Conservation (phyloP, 2,329 filamentous ascomycete species). For the Fusarium staphyleae region DNA sequence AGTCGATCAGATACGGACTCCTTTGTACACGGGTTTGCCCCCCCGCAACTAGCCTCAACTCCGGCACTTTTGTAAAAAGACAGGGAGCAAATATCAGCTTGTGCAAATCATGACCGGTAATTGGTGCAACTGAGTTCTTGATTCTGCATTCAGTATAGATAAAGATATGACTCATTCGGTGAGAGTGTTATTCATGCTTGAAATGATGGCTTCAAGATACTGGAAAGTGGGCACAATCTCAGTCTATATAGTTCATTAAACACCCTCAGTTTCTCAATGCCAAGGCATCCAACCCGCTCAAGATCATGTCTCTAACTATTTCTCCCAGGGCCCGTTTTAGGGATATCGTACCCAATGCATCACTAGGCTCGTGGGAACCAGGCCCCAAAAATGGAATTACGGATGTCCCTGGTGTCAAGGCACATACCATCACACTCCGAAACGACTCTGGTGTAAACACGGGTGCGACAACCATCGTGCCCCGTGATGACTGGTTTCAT, state of each 20-base stretch:
- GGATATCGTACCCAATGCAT: slow-evolving; percentile 50
- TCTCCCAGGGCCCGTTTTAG: slow-evolving; percentile 38
- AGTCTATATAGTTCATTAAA: not conserved
- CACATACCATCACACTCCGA: slow-evolving; percentile 51
- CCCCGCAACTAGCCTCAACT: too few relatives aligned
- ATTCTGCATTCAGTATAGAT: not conserved
- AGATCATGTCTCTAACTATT: not conserved
- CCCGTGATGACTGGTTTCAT: slow-evolving; percentile 45
- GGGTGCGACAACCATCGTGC: slow-evolving; percentile 55
- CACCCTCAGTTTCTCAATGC: not conserved
- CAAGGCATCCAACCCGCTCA: not conserved
- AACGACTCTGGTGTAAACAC: slow-evolving; percentile 49
- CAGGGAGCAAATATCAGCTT: too few relatives aligned
- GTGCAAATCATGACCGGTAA: too few relatives aligned
- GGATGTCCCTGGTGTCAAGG: slow-evolving; percentile 53
- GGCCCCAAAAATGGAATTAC: slow-evolving; percentile 56
- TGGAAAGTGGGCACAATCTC: not conserved
- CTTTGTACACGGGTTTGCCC: too few relatives aligned
- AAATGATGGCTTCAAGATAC: not conserved
- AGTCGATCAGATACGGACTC: too few relatives aligned
- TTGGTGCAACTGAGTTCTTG: too few relatives aligned
- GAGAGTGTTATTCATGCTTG: not conserved
- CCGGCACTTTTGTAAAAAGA: too few relatives aligned
- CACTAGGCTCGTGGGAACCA: slow-evolving; percentile 50
- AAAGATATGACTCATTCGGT: not conserved